Conservation (phyloP, 164 flowering plant genomes). For the Macadamia integrifolia region DNA sequence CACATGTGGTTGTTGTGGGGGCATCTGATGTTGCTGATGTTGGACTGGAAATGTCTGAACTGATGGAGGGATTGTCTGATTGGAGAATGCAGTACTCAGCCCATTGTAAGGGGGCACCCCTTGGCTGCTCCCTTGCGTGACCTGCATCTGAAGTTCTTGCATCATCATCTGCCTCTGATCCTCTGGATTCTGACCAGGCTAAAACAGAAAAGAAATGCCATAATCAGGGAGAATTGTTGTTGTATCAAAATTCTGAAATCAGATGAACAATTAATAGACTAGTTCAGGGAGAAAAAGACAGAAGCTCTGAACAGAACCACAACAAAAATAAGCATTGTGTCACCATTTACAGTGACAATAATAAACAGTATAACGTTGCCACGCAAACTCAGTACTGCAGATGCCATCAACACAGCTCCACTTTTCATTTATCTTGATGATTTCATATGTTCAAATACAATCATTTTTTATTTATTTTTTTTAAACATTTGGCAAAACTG, state of each 20-base stretch:
- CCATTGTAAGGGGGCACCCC: slow-evolving; percentile 57
- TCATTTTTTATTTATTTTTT: too few species aligned
- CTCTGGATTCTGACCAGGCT: slow-evolving; percentile 63
- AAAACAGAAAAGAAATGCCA: slow-evolving; percentile 9
- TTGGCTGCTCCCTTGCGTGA: slow-evolving; percentile 55
- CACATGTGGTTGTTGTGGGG: slow-evolving; percentile 56
- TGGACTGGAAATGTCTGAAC: slow-evolving; percentile 59
- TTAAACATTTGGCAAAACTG: too few species aligned
- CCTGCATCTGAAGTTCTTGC: slow-evolving; percentile 77
- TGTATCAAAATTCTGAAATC: background rate
- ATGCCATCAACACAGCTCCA: too few species aligned
- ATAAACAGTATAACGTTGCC: too few species aligned
- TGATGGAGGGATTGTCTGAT: slow-evolving; percentile 54
- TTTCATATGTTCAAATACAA: too few species aligned
- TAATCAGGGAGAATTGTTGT: slow-evolving; percentile 3
- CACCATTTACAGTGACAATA: too few species aligned
- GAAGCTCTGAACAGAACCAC: too few species aligned
- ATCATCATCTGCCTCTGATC: slow-evolving; percentile 68
- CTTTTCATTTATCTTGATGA: too few species aligned
- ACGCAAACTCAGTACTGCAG: too few species aligned
- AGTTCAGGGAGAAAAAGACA: too few species aligned
- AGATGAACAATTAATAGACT: background rate
- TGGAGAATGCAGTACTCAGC: slow-evolving; percentile 48
- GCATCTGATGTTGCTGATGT: slow-evolving; percentile 57
- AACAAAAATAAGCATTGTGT: too few species aligned